These are phyloP conservation scores for Santalum album DNA, from an alignment of 164 flowering plant species.

Conservation along the genomic window DNA sequence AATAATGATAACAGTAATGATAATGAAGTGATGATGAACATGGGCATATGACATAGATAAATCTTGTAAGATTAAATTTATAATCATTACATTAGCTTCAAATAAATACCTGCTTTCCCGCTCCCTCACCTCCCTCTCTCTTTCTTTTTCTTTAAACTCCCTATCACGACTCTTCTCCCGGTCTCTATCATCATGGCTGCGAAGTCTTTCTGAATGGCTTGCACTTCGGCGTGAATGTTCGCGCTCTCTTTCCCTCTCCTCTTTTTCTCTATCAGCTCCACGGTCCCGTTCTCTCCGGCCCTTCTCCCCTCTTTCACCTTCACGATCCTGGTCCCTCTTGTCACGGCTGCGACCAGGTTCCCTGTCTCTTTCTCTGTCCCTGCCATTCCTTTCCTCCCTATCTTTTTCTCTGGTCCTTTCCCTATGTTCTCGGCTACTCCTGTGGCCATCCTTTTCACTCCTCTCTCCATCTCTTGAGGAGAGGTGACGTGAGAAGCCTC, in stretches of 20 bases:
- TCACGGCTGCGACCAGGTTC: conserved; percentile 16
- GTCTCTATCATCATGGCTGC: conserved; percentile 32
- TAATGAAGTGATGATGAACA: not conserved
- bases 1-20: not conserved
- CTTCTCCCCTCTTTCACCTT: conserved; percentile 17
- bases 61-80: too few relatives aligned
- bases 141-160: conserved; percentile 18
- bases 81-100: not conserved
- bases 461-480: conserved; percentile 46
- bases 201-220: conserved; percentile 54
- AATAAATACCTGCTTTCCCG: conserved; percentile 17
- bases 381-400: conserved; percentile 30
- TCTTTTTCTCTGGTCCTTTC: conserved; percentile 22
- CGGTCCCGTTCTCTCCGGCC: conserved; percentile 22
- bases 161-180: conserved; percentile 32
- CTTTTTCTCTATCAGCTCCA: conserved; percentile 20
- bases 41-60: not conserved
- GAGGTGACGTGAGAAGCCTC: conserved; percentile 31
- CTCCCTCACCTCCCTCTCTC: conserved; percentile 27
- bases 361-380: conserved; percentile 27
- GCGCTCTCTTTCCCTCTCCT: conserved; percentile 32
- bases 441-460: conserved; percentile 37
- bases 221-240: conserved; percentile 52
- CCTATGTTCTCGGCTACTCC: conserved; percentile 43
- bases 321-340: conserved; percentile 4